These are phyloP conservation scores for Lactifluus pinguis DNA, from an alignment of 768 basidiomycete species.

Conservation along the genomic window DNA sequence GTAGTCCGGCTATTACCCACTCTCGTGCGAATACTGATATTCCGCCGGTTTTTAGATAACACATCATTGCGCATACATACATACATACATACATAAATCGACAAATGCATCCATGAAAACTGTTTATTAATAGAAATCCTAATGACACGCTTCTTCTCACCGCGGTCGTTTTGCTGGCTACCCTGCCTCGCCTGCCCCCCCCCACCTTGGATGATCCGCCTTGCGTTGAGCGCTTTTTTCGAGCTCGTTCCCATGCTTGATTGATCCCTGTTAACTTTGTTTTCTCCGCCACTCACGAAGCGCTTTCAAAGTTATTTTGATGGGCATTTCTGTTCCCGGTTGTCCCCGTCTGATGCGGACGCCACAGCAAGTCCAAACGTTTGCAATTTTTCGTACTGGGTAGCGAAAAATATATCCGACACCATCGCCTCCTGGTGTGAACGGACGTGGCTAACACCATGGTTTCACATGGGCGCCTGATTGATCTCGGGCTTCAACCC, in stretches of 20 bases:
- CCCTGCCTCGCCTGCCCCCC: not conserved
- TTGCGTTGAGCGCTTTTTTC: constrained; percentile 2
- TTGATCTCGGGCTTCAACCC: constrained; percentile 1
- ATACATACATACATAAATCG: constrained; percentile 16
- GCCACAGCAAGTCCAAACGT: not conserved
- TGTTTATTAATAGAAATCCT: constrained; percentile 17
- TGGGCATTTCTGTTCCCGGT: not conserved
- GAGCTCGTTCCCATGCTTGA: not conserved
- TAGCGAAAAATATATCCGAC: constrained; percentile 5
- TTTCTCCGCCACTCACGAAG: constrained; percentile 2
- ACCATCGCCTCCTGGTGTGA: constrained; percentile 8
- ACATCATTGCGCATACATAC: constrained; percentile 8
- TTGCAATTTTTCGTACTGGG: not conserved
- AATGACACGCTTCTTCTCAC: constrained; percentile 10
- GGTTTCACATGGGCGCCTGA: constrained; percentile 16
- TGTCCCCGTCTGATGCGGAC: constrained; percentile 1
- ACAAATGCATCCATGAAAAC: constrained; percentile 15
- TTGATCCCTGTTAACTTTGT: not conserved
- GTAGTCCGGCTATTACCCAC: not conserved
- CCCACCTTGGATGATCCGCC: not conserved
- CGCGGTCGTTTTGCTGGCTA: not conserved
- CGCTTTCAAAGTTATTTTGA: not conserved
- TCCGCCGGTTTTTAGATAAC: not conserved
- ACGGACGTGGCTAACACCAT: not conserved
- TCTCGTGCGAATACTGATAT: not conserved